Base-by-base conservation (phyloP, 495 filamentous ascomycete species). In the Parathielavia hyrcaniae region DNA sequence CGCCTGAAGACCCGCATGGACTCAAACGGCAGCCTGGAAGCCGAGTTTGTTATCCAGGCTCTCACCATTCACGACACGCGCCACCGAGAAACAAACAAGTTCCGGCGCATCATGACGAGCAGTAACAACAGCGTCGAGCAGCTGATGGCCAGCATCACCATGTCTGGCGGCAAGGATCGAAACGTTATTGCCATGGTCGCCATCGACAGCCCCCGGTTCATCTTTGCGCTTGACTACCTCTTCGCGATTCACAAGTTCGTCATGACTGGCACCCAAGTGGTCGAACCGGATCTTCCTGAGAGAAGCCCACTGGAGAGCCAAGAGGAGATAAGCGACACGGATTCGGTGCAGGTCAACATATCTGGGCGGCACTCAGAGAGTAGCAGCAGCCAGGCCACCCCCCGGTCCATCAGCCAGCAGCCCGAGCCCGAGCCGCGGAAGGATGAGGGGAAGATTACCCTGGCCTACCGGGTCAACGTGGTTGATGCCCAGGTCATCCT, bases 101-200 rank as follows among this genome's bases (percentile, higher is more conserved):
- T 92, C 80, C 83, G 89, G 44, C 95, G 95, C 69, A 96, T 97
- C 71, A 97, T 98, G 93, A 91, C 92, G 22, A 84, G 95, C 61
- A 88, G 90, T 64, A 97, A 97, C 68, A 88, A 89, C 59, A 86
- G 87, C 51, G 91, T 93, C 11, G 88, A 95, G 66, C 93, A 97
- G 73, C 95, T 97, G 67, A 97, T 98, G 95, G 93, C 93, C 38
- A 95, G 87, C 73, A 74, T 98, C 32, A 91, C 90, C 9, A 92
- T 97, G 68, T 91, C 95, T 9, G 88, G 90, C 26, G 92, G 91
- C 4, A 73, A 85, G 35, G 86, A 96, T 10, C 82, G 83, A 60
- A 89, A 88, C 73, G 71, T 97, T 48, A 90, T 97, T 63, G 90
- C 89, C 5, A 87, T 97, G 68, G 78, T 96, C 60, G 95, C 91